Evolutionary conservation across 139 green algal species (phyloP).

Genomic region (Desmodesmus armatus): DNA sequence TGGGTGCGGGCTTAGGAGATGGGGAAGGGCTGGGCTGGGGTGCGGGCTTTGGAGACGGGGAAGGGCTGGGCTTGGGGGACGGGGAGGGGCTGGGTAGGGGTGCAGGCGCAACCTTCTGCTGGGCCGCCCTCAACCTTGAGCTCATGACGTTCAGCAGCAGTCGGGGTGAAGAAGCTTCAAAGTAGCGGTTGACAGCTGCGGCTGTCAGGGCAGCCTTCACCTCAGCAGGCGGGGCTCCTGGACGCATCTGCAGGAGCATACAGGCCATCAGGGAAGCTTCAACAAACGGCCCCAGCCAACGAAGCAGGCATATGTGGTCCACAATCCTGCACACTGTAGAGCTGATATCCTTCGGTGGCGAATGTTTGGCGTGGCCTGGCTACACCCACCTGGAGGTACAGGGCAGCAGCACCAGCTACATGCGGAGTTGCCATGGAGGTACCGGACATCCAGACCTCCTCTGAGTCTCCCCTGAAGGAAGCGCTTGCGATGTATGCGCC

Average conservation of each 20-base stretch:
- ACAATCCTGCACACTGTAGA: too few relatives aligned
- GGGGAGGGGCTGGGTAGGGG: not conserved
- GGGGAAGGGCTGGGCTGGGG: not conserved
- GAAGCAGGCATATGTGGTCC: too few relatives aligned
- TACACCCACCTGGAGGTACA: too few relatives aligned
- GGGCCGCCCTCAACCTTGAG: slow-evolving; percentile 20
- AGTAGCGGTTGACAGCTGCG: slow-evolving; percentile 29
- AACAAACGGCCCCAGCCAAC: too few relatives aligned
- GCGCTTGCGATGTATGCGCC: not conserved
- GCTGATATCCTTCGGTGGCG: too few relatives aligned
- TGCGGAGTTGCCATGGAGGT: slow-evolving; percentile 58
- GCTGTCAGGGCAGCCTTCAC: slow-evolving; percentile 34
- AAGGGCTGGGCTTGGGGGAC: not conserved
- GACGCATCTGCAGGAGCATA: too few relatives aligned
- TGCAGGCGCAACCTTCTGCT: not conserved
- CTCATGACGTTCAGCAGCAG: slow-evolving; percentile 48
- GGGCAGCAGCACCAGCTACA: slow-evolving; percentile 67
- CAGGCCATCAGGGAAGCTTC: too few relatives aligned
- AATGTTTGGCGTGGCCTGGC: too few relatives aligned
- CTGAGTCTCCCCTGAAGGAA: not conserved
- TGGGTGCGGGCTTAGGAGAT: too few relatives aligned
- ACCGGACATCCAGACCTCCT: not conserved
- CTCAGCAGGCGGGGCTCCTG: slow-evolving; percentile 31
- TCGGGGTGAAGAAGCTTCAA: slow-evolving; percentile 48
- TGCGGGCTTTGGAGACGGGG: not conserved